These are phyloP conservation scores for Yarrowia sp. DNA, from an alignment of 805 yeast genomes.

Conservation along the genomic window DNA sequence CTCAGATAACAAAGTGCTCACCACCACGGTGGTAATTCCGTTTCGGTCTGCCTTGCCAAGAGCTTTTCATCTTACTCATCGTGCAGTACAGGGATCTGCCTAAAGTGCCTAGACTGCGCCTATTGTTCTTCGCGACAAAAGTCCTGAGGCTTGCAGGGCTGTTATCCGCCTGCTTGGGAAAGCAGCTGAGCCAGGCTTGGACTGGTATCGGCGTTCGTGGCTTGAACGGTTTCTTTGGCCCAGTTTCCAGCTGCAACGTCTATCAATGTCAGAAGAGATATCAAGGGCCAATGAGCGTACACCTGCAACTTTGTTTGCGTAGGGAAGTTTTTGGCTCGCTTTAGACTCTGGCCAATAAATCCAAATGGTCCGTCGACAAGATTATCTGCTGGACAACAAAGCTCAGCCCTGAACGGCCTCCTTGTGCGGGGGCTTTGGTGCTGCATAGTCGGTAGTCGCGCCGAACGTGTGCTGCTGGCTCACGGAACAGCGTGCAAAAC, in stretches of 20 bases:
- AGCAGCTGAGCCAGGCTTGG: background rate
- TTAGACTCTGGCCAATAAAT: too few species aligned
- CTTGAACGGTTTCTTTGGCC: background rate
- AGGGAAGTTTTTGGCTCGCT: background rate
- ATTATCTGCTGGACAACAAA: too few species aligned
- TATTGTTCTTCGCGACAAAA: too few species aligned
- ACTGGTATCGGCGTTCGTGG: background rate
- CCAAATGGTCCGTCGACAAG: too few species aligned
- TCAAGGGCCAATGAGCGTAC: slow-evolving; percentile 16
- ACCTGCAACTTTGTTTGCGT: background rate
- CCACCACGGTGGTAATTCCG: background rate
- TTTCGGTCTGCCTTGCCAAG: background rate
- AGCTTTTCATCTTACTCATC: background rate
- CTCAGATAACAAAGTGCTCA: background rate
- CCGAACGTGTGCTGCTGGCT: too few species aligned
- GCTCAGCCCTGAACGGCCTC: slow-evolving; percentile 8
- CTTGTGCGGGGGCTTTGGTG: too few species aligned
- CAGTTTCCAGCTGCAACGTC: background rate
- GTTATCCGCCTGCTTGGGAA: too few species aligned
- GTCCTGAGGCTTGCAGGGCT: too few species aligned
- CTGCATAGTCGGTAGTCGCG: background rate
- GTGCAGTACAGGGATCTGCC: background rate
- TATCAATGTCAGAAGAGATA: background rate
- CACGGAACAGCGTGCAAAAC: too few species aligned
- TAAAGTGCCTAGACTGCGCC: background rate